These are phyloP conservation scores for Skeletonema marinoi DNA, from an alignment of 108 stramenopile species.

Conservation along the genomic window DNA sequence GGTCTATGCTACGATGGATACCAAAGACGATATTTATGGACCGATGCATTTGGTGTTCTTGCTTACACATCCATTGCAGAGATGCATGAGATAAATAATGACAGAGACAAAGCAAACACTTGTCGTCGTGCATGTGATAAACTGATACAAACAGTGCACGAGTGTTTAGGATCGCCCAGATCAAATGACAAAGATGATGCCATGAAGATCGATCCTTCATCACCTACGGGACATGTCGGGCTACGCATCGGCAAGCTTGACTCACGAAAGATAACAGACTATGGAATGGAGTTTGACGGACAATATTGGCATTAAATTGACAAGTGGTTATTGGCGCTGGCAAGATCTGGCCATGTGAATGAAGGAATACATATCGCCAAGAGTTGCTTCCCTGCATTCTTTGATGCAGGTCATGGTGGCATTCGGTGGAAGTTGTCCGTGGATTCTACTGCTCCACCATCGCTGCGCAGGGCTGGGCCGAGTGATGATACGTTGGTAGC, in stretches of 20 bases:
- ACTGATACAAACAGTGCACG: too few species aligned
- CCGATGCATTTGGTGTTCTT: too few species aligned
- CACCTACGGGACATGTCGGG: slow-evolving; percentile 15
- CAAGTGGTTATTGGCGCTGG: slow-evolving; percentile 26
- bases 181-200: too few species aligned
- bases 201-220: too few species aligned
- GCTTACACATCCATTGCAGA: too few species aligned
- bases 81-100: too few species aligned
- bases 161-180: too few species aligned
- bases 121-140: too few species aligned
- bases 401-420: slow-evolving; percentile 5
- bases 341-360: slow-evolving; percentile 9
- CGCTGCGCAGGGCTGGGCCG: slow-evolving; percentile 1
- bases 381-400: slow-evolving; percentile 16
- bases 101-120: too few species aligned
- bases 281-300: slow-evolving; percentile 27
- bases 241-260: slow-evolving; percentile 28
- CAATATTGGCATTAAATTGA: slow-evolving; percentile 27
- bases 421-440: slow-evolving; percentile 30
- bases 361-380: slow-evolving; percentile 24
- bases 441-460: slow-evolving; percentile 7
- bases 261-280: slow-evolving; percentile 11
- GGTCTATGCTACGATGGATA: too few species aligned
- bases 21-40: too few species aligned
- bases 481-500: slow-evolving; percentile 23